phyloP scores from a whole-genome alignment of 2,329 filamentous ascomycete genomes.

The Metarhizium humberi region DNA sequence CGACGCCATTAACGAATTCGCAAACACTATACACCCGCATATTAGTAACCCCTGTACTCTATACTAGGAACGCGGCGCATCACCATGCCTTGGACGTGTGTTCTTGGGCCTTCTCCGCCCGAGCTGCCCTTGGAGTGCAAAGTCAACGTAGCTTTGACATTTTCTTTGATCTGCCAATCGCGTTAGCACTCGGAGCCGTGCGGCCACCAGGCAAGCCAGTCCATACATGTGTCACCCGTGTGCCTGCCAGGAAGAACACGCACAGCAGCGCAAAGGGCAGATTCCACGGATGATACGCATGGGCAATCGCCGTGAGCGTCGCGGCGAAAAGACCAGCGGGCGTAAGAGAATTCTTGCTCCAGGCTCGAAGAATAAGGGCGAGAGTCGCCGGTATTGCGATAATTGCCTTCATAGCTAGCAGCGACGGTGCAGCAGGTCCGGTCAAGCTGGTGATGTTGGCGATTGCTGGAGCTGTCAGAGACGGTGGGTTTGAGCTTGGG shows the following conservation, averaged over 20 bases:
- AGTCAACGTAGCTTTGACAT: conserved; percentile 74
- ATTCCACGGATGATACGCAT: conserved; percentile 89
- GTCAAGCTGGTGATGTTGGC: not conserved
- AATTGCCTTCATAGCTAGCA: conserved; percentile 41
- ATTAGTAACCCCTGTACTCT: not conserved
- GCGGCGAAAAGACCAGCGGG: conserved; percentile 65
- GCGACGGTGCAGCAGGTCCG: not conserved
- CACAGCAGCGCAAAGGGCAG: conserved; percentile 78
- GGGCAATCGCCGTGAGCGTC: conserved; percentile 61
- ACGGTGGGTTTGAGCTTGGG: not conserved
- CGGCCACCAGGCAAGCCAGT: conserved; percentile 1
- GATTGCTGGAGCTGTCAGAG: not conserved
- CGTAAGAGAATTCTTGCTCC: conserved; percentile 69
- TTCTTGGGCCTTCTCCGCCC: conserved; percentile 75
- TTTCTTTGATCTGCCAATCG: conserved; percentile 65
- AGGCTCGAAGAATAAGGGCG: conserved; percentile 57
- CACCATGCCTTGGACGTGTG: conserved; percentile 62
- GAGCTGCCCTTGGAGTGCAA: conserved; percentile 62
- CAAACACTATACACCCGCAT: conserved; percentile 49
- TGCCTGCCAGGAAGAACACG: conserved; percentile 82
- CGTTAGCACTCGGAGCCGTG: conserved; percentile 8
- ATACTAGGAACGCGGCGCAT: too few species aligned
- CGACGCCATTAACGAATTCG: conserved; percentile 76
- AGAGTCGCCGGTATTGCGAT: conserved; percentile 50
- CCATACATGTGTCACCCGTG: conserved; percentile 67